Base-by-base conservation (phyloP, 306 rosid species). In the Lathyrus sativus region DNA sequence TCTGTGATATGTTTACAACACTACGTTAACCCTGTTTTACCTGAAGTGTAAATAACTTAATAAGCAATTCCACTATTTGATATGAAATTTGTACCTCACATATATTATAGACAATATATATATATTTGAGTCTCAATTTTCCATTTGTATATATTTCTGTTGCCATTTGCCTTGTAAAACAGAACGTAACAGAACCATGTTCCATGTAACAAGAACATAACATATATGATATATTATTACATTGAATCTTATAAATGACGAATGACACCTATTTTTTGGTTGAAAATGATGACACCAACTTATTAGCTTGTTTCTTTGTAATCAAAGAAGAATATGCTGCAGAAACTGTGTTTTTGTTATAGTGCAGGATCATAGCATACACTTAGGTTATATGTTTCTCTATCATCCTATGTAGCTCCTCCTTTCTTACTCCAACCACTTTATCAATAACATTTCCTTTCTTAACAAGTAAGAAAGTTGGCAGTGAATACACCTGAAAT, bases 391-490 rank as follows among this genome's bases (percentile, higher is more conserved):
- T 83, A 76, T 85, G 83, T 49, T 84, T 83, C 73, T 85, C 89
- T 71, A 89, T 89, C 80, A 78, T 81, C 67, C 67, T 75, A 53
- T 76, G 77, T 17, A 92, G 93, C 37, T 87, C 95, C 15, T 89
- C 95, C 68, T 82, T 87, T 62, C 68, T 87, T 12, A 82, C 88
- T 22, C 95, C 98, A 4, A 73, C 83, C 54, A 81, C 84, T 78
- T 13, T 92, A 14, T 87, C 95, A 10, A 68, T 44, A 10, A 79
- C 82, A 31, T 71, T 76, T 13, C 96, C 96, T 26, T 75, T 85
- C 88, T 86, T 87, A 1, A 85, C 10, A 29, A 92, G 82, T 57
- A 87, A 2, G 84, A 89, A 86, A 33, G 96, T 73, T 62, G 98
- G 96, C 85, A 89, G 57, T 76, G 86, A 80, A 31, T 81, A 75